Evolutionary conservation across 768 basidiomycete species (phyloP), one percentile per base, ranked within the genome.

Genomic region (Tephrocybe sp.): DNA sequence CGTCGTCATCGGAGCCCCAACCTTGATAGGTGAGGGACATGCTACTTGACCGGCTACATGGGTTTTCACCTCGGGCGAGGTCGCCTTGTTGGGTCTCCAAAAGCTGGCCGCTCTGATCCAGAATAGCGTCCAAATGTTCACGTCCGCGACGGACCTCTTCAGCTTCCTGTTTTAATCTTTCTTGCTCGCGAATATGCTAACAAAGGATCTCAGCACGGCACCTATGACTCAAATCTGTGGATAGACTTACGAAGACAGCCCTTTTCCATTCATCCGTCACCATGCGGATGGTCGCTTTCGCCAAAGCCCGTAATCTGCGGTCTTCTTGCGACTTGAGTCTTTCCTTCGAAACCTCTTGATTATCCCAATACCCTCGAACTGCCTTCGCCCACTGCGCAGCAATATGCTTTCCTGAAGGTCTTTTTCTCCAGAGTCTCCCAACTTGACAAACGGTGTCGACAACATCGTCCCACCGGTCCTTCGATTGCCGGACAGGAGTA

Each of bases 81-180:
- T 89, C 88, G 1, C 78, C 74, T 39, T 88, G 84, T 60, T 95
- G 94, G 1, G 90, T 87, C 59, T 88, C 86, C 52, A 97, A 69
- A 49, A 95, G 82, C 41, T 87, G 84, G 0, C 89, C 89, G 29
- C 91, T 94, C 59, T 94, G 88, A 66, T 92, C 82, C 39, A 97
- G 73, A 54, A 97, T 91, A 3, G 87, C 90, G 64, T 94, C 89
- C 18, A 97, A 76, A 67, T 97, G 94, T 54, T 86, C 83, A 52
- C 86, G 86, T 0, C 94, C 91, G 4, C 84, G 75, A 25, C 81
- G 76, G 54, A 83, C 76, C 64, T 94, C 88, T 65, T 97, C 93
- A 15, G 75, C 85, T 61, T 89, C 88, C 11, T 73, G 69, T 44
- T 72, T 75, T 34, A 78, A 69, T 29, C 86, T 72, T 53, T 83